Percentiles rank a stretch among this genome's conserved stretches.
Conservation (phyloP, 768 basidiomycete genomes). For the Lentinula raphanica region DNA sequence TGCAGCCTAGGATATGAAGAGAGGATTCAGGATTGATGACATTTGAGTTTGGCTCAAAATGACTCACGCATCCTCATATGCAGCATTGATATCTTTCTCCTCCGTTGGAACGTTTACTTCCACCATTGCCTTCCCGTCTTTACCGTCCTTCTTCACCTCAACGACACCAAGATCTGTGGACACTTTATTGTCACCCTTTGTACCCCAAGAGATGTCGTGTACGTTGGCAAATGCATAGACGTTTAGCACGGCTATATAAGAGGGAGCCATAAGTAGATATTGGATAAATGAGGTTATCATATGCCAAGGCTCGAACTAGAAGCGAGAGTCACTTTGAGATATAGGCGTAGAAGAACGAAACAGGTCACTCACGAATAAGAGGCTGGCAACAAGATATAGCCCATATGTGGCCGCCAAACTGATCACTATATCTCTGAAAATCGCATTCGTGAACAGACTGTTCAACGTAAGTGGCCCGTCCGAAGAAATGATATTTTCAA, state of each 20-base stretch:
- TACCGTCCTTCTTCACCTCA: conserved; percentile 29
- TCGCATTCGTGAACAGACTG: conserved; percentile 69
- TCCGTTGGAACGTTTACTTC: conserved; percentile 83
- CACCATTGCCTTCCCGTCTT: conserved; percentile 67
- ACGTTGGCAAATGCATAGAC: conserved; percentile 91
- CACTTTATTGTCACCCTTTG: conserved; percentile 89
- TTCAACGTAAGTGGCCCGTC: conserved; percentile 43
- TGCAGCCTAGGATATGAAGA: conserved; percentile 38
- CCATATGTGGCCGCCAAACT: conserved; percentile 77
- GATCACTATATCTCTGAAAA: conserved; percentile 68
- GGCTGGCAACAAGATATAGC: conserved; percentile 75
- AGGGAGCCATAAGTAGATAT: conserved; percentile 87
- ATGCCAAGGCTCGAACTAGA: conserved; percentile 93
- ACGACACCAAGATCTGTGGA: conserved; percentile 84
- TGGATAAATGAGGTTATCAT: conserved; percentile 97
- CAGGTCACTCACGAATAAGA: conserved; percentile 72
- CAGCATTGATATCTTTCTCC: conserved; percentile 83
- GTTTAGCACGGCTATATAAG: conserved; percentile 90
- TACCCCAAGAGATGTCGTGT: conserved; percentile 93
- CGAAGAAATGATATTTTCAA: conserved; percentile 50
- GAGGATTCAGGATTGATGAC: no score
- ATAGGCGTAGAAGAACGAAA: not conserved
- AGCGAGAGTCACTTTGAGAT: conserved; percentile 7
- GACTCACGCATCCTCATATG: conserved; percentile 79
- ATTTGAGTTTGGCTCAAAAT: not conserved